phyloP scores from a whole-genome alignment of 176 grass and related monocot genomes.

The Secale cereale region DNA sequence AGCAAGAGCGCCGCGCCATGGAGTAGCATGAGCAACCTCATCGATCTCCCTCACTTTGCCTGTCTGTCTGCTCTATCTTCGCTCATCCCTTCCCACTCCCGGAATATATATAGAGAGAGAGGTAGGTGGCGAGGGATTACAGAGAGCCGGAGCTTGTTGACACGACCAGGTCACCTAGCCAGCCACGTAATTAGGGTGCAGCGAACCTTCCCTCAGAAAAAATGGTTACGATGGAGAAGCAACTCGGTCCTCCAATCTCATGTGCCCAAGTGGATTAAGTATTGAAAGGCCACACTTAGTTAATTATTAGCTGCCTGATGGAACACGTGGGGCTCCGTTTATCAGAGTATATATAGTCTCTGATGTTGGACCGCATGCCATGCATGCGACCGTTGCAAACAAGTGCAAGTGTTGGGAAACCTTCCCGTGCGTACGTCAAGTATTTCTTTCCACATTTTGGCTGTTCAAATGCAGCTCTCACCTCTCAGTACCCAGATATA shows the following conservation, averaged over 20 bases:
- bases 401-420: background rate
- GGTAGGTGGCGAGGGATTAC: too few species aligned
- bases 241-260: background rate
- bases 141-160: too few species aligned
- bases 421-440: too few species aligned
- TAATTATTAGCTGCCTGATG: background rate
- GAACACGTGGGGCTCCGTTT: background rate
- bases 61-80: background rate
- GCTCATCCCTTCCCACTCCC: background rate
- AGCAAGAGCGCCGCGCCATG: constrained; percentile 18
- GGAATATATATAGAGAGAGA: background rate
- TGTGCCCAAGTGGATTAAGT: background rate
- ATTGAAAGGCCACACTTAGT: background rate
- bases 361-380: background rate
- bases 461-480: too few species aligned
- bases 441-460: too few species aligned
- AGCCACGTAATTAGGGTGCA: background rate
- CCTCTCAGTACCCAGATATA: too few species aligned
- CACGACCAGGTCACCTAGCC: background rate
- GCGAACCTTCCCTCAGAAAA: background rate
- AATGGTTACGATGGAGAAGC: background rate
- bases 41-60: background rate
- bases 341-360: background rate
- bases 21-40: background rate
- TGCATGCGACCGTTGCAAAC: background rate